These are phyloP conservation scores for Hypoxylon sp. DNA, from an alignment of 2,329 filamentous ascomycete species.

Conservation along the genomic window DNA sequence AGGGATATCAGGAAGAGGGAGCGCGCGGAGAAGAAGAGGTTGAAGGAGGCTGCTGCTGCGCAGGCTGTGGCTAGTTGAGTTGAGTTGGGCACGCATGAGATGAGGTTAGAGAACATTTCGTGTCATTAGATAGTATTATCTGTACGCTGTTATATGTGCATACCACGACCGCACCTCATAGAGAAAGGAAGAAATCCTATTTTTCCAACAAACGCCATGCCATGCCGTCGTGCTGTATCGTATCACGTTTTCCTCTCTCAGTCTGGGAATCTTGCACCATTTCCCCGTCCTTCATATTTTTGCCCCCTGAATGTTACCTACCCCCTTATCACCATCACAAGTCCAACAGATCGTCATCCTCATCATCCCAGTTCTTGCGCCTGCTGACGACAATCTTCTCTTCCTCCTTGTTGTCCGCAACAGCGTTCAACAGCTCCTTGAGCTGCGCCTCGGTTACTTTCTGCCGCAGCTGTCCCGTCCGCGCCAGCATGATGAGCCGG, in stretches of 20 bases:
- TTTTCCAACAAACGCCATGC: slow-evolving; percentile 46
- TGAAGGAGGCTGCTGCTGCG: slow-evolving; percentile 61
- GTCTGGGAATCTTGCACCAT: not conserved
- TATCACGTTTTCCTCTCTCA: not conserved
- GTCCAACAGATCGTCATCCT: slow-evolving; percentile 80
- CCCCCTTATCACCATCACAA: slow-evolving; percentile 54
- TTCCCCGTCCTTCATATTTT: not conserved
- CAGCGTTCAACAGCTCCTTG: slow-evolving; percentile 88
- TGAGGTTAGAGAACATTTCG: slow-evolving; percentile 1
- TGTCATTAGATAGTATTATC: slow-evolving; percentile 32
- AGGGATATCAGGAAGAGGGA: slow-evolving; percentile 79
- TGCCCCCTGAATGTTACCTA: not conserved
- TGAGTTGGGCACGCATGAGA: not conserved
- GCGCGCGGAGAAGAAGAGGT: slow-evolving; percentile 74
- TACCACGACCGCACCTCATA: slow-evolving; percentile 17
- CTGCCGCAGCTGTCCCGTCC: slow-evolving; percentile 83
- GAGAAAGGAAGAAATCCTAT: slow-evolving; percentile 14
- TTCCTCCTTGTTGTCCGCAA: slow-evolving; percentile 82
- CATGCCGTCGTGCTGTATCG: slow-evolving; percentile 31
- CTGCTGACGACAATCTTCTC: slow-evolving; percentile 89
- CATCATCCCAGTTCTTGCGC: slow-evolving; percentile 86
- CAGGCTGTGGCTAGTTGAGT: slow-evolving; percentile 33
- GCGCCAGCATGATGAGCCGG: slow-evolving; percentile 89
- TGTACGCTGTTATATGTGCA: slow-evolving; percentile 26
- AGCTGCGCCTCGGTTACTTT: slow-evolving; percentile 95